Percentiles rank a stretch among this genome's conserved stretches.
phyloP scores from a whole-genome alignment of 768 basidiomycete species.

The Leccinum incarnatum region DNA sequence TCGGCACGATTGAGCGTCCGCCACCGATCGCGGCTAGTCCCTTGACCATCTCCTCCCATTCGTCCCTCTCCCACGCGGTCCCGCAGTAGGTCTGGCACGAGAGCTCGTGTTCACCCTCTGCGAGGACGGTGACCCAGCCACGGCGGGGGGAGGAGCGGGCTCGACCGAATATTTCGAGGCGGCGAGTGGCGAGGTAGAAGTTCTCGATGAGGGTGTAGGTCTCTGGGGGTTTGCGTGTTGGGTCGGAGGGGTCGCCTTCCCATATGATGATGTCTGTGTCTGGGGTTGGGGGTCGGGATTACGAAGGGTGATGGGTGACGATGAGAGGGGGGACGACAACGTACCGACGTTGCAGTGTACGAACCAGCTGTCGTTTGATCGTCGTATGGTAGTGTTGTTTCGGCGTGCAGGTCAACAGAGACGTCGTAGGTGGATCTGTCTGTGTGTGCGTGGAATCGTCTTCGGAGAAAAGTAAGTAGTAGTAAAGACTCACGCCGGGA shows the following conservation, averaged over 20 bases:
- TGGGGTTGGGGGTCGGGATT: slow-evolving; percentile 28
- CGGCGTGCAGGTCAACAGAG: slow-evolving; percentile 67
- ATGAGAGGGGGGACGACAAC: slow-evolving; percentile 26
- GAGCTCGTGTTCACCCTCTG: slow-evolving; percentile 57
- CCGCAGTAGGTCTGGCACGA: slow-evolving; percentile 37
- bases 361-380: slow-evolving; percentile 94
- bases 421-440: no score
- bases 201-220: slow-evolving; percentile 96
- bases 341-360: slow-evolving; percentile 97
- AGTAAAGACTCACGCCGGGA: no score
- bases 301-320: neutral
- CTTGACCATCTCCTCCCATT: slow-evolving; percentile 63
- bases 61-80: slow-evolving; percentile 56
- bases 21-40: slow-evolving; percentile 44
- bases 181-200: slow-evolving; percentile 90
- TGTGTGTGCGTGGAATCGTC: no score
- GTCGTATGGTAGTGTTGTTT: slow-evolving; percentile 97
- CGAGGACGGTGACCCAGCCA: slow-evolving; percentile 90
- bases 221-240: slow-evolving; percentile 73
- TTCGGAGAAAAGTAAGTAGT: no score
- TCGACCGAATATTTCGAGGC: slow-evolving; percentile 87
- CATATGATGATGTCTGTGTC: slow-evolving; percentile 97
- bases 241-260: slow-evolving; percentile 87
- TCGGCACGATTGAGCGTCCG: slow-evolving; percentile 64
- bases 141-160: slow-evolving; percentile 64